Conservation (phyloP, 768 basidiomycete genomes). For the Lentinula boryana region DNA sequence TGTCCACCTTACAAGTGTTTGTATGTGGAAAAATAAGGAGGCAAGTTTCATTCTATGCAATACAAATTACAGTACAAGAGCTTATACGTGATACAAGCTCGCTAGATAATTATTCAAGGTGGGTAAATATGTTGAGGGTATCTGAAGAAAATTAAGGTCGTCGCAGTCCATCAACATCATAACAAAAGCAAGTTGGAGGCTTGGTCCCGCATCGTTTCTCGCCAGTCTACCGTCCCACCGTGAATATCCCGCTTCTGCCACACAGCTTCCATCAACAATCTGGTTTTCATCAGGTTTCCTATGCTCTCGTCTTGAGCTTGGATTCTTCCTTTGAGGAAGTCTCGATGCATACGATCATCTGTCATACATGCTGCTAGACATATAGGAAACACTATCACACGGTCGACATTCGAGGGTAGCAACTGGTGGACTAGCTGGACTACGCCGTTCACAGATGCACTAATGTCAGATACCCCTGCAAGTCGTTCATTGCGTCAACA, state of each 20-base stretch:
- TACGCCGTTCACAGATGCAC: slow-evolving; percentile 46
- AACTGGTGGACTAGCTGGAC: slow-evolving; percentile 48
- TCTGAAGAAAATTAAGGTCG: not conserved
- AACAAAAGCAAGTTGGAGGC: slow-evolving; percentile 45
- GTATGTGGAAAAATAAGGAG: not conserved
- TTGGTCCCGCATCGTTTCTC: slow-evolving; percentile 50
- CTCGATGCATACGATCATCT: slow-evolving; percentile 52
- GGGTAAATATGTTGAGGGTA: not conserved
- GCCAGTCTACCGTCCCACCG: slow-evolving; percentile 51
- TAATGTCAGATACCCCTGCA: slow-evolving; percentile 69
- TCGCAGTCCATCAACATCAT: slow-evolving; percentile 20
- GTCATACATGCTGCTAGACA: slow-evolving; percentile 72
- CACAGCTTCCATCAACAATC: slow-evolving; percentile 59
- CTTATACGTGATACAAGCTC: not conserved
- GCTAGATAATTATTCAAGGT: not conserved
- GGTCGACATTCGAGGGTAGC: slow-evolving; percentile 55
- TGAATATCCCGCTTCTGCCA: slow-evolving; percentile 63
- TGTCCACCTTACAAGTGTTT: not conserved
- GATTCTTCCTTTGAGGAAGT: slow-evolving; percentile 53
- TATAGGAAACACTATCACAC: slow-evolving; percentile 66
- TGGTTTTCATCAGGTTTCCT: slow-evolving; percentile 53
- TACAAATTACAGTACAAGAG: not conserved
- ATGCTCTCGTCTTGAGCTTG: slow-evolving; percentile 48
- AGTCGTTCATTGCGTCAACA: not conserved
- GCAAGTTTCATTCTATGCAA: not conserved